These are phyloP conservation scores for Suillus bovinus DNA, from an alignment of 768 basidiomycete species.

Conservation along the genomic window DNA sequence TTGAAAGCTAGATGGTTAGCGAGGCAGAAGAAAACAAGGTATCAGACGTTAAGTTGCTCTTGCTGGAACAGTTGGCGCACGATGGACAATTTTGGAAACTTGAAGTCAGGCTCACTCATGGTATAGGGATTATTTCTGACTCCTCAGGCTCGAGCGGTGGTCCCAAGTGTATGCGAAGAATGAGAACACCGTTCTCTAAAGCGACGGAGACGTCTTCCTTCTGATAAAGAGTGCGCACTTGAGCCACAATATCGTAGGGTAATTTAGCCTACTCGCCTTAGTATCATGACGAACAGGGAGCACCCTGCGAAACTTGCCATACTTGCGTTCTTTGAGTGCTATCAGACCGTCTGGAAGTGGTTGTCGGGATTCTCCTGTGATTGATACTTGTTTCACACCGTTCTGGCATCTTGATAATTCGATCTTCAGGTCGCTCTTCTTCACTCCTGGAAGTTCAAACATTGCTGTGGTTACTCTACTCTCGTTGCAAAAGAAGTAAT, in stretches of 20 bases:
- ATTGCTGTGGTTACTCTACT: constrained; percentile 54
- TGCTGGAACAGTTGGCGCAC: constrained; percentile 8
- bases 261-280: constrained; percentile 45
- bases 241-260: background rate
- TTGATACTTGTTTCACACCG: constrained; percentile 59
- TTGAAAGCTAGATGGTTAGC: constrained; percentile 4
- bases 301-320: constrained; percentile 48
- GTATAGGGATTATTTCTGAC: constrained; percentile 49
- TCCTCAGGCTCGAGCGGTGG: constrained; percentile 43
- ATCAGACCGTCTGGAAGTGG: constrained; percentile 43
- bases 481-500: constrained; percentile 56
- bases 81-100: background rate
- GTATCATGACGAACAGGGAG: constrained; percentile 57
- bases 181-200: constrained; percentile 63
- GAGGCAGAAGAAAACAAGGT: background rate
- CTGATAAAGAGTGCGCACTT: constrained; percentile 31
- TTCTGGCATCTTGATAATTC: constrained; percentile 65
- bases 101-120: constrained; percentile 34
- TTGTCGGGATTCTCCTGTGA: constrained; percentile 48
- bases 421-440: constrained; percentile 56
- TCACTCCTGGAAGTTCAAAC: constrained; percentile 72
- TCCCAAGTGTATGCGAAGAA: constrained; percentile 54
- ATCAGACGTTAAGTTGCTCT: constrained; percentile 4
- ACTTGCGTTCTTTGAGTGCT: constrained; percentile 55
- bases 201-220: constrained; percentile 52